phyloP scores from a whole-genome alignment of 2,329 filamentous ascomycete genomes.

The Zymoseptoria ardabiliae region DNA sequence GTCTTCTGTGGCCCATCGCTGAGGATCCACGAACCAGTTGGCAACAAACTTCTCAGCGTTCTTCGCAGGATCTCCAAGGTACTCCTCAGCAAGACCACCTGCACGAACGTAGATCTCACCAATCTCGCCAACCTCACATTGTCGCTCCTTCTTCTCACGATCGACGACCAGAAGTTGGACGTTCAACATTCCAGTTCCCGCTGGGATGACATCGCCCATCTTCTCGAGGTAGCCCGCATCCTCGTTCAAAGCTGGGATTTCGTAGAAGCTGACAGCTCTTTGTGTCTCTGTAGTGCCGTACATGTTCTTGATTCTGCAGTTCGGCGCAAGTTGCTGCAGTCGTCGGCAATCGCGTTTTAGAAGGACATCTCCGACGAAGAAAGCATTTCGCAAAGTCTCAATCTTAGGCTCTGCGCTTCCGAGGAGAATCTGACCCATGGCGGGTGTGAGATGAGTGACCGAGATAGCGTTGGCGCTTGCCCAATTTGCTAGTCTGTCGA shows the following conservation, averaged over 20 bases:
- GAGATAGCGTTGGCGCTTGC: constrained; percentile 67
- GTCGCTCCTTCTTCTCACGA: constrained; percentile 55
- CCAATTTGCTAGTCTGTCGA: constrained; percentile 85
- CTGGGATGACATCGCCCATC: constrained; percentile 71
- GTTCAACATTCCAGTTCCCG: constrained; percentile 77
- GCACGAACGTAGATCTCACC: constrained; percentile 81
- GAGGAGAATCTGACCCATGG: constrained; percentile 93
- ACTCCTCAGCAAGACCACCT: constrained; percentile 76
- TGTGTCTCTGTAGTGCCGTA: constrained; percentile 85
- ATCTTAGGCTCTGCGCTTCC: constrained; percentile 65
- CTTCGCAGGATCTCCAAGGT: constrained; percentile 56
- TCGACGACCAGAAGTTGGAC: constrained; percentile 83
- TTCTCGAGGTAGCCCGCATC: constrained; percentile 58
- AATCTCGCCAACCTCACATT: constrained; percentile 73
- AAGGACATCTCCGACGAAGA: constrained; percentile 88
- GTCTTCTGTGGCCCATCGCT: constrained; percentile 61
- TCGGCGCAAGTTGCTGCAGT: constrained; percentile 68
- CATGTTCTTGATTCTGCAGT: constrained; percentile 73
- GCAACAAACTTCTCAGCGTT: constrained; percentile 70
- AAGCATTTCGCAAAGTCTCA: constrained; percentile 60
- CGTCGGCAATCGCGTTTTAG: constrained; percentile 74
- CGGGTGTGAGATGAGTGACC: constrained; percentile 84
- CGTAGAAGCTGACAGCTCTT: constrained; percentile 73
- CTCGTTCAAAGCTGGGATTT: constrained; percentile 60
- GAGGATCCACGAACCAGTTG: constrained; percentile 79